Evolutionary conservation across 257 asterid species (phyloP).

Genomic region (Verbascum thapsus): DNA sequence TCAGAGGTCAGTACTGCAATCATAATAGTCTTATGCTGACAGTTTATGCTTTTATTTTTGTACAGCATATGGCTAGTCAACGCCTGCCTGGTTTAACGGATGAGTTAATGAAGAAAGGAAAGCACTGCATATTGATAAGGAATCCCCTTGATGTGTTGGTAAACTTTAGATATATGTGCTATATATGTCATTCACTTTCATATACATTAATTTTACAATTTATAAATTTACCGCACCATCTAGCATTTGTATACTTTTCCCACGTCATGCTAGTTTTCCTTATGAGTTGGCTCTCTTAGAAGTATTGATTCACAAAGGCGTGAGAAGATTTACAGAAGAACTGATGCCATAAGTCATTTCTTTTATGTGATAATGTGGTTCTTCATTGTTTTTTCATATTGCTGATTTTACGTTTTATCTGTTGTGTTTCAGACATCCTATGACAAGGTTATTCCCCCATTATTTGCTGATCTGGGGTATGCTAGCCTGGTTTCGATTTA

Average conservation of each 20-base stretch:
- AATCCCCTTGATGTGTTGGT: conserved; percentile 90
- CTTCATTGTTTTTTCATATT: conserved; percentile 8
- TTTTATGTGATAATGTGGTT: conserved; percentile 11
- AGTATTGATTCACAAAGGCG: conserved; percentile 22
- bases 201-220: not conserved
- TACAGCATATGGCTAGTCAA: conserved; percentile 90
- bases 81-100: conserved; percentile 59
- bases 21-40: conserved; percentile 15
- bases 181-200: conserved; percentile 17
- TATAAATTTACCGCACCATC: not conserved
- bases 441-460: conserved; percentile 66
- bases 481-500: conserved; percentile 59
- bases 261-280: not conserved
- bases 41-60: conserved; percentile 12
- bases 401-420: conserved; percentile 29
- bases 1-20: not conserved
- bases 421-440: conserved; percentile 63
- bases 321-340: conserved; percentile 8
- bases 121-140: conserved; percentile 77
- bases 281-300: not conserved
- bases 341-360: not conserved
- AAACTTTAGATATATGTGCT: conserved; percentile 23
- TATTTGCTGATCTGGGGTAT: conserved; percentile 67
- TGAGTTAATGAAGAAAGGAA: conserved; percentile 77
- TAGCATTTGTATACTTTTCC: not conserved